Evolutionary conservation across 2,329 filamentous ascomycete genomes (phyloP), one percentile per base, ranked within the genome.

Genomic region (Colletotrichum gloeosporioides): DNA sequence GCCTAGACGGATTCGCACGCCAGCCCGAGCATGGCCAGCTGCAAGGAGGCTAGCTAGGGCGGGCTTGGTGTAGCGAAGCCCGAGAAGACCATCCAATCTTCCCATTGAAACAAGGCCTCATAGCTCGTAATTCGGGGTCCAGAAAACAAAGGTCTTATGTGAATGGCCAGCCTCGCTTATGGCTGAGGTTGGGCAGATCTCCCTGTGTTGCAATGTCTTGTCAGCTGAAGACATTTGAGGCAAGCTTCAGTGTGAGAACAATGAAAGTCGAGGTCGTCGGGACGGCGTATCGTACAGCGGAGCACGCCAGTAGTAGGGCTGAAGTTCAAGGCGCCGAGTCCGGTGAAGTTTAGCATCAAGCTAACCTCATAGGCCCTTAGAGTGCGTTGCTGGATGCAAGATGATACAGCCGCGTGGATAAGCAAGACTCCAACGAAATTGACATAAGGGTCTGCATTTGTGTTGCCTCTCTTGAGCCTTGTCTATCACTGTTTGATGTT

Each of bases 21-120:
- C 70, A 69, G 15, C 22, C 74, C 57, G 36, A 65, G 22, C 34
- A 49, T 16, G 44, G 36, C 8, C 27, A 34, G 27, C 8, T 53
- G 53, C 63, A 36, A 64, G 39, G 34, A 69, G 36, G 74, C 64
- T 65, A 73, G 74, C 70, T 65, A 73, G 49, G 59, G 70, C 10
- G 22, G 57, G 18, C 9, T 63, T 22, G 22, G 34, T 53, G 36
- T 44, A 31, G 64, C 57, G 18, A 34, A n/a, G n/a, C n/a, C 18
- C 25, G 16, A 29, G 15, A 31, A 63, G 59, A 12, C 65, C 53
- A 74, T 29, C 18, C 59, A 61, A 65, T 39, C 25, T 59, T 10
- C 10, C 64, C 29, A 18, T 44, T 32, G 59, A 49, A 34, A 65
- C 29, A 25, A 34, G 64, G 34, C 59, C 32, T 69, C 34, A 55